phyloP scores from a whole-genome alignment of 1,139 yeast genomes.

The Diutina ranongensis region DNA sequence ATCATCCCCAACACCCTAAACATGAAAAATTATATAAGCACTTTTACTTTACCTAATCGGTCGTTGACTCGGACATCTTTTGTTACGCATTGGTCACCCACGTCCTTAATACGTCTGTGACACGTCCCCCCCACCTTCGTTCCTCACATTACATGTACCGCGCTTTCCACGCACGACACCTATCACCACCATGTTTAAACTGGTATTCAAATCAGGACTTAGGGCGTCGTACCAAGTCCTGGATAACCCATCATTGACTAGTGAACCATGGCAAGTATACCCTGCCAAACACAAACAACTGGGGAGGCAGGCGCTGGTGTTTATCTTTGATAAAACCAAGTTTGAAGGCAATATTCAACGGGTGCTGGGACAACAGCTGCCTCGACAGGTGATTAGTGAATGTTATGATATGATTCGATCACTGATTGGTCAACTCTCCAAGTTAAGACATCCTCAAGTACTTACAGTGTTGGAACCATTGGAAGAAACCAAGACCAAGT shows the following conservation, averaged over 20 bases:
- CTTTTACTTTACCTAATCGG: too few species aligned
- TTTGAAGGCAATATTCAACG: slow-evolving; percentile 47
- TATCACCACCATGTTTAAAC: slow-evolving; percentile 9
- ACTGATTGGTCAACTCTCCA: slow-evolving; percentile 61
- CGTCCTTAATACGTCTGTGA: too few species aligned
- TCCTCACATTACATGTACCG: background rate
- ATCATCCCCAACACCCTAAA: too few species aligned
- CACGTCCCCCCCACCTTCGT: too few species aligned
- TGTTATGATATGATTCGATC: slow-evolving; percentile 28
- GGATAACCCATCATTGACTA: slow-evolving; percentile 58
- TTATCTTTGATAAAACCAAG: slow-evolving; percentile 76
- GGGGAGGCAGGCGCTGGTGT: slow-evolving; percentile 61
- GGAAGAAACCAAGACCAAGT: slow-evolving; percentile 72
- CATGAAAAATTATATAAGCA: too few species aligned
- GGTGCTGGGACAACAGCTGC: slow-evolving; percentile 37
- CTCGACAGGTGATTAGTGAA: slow-evolving; percentile 26
- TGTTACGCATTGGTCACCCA: too few species aligned
- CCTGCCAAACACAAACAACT: slow-evolving; percentile 59
- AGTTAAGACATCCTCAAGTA: slow-evolving; percentile 80
- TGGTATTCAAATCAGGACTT: slow-evolving; percentile 48
- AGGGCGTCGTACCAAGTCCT: slow-evolving; percentile 65
- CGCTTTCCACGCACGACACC: background rate
- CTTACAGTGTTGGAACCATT: slow-evolving; percentile 74
- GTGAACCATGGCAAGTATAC: slow-evolving; percentile 80
- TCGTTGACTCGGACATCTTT: too few species aligned